These are phyloP conservation scores for Leptographium radiaticola DNA, from an alignment of 2,329 filamentous ascomycete species.

Conservation along the genomic window DNA sequence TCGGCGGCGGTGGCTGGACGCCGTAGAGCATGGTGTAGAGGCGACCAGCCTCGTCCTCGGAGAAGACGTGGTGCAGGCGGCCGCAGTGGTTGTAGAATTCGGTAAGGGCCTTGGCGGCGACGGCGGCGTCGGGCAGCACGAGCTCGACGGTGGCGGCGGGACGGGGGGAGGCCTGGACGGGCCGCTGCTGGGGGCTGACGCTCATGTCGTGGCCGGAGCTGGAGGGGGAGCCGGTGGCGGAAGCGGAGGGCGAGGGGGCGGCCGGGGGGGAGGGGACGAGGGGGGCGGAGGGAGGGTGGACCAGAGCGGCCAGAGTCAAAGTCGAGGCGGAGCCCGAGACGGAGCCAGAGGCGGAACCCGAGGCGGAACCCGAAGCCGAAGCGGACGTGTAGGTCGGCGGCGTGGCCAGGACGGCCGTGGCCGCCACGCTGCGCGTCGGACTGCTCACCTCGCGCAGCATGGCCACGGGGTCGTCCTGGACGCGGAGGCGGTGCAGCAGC, in stretches of 20 bases:
- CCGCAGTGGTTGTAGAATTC: not conserved
- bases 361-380: not conserved
- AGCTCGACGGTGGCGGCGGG: slow-evolving; percentile 6
- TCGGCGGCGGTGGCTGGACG: too few relatives aligned
- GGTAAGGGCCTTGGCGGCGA: slow-evolving; percentile 5
- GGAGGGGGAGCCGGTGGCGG: not conserved
- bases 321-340: not conserved
- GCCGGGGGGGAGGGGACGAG: not conserved
- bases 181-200: not conserved
- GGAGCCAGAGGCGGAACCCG: not conserved
- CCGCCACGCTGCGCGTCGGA: not conserved
- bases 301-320: too few relatives aligned
- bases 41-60: not conserved
- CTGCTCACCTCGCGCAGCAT: slow-evolving; percentile 3
- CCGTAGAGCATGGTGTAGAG: not conserved
- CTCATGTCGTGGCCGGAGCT: not conserved
- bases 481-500: slow-evolving; percentile 15
- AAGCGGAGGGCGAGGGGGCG: not conserved
- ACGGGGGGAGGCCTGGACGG: not conserved
- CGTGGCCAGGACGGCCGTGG: not conserved
- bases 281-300: too few relatives aligned
- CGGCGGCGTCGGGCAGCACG: slow-evolving; percentile 11
- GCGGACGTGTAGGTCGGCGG: not conserved
- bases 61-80: not conserved
- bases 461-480: slow-evolving; percentile 8